phyloP scores from a whole-genome alignment of 495 filamentous ascomycete genomes.

The Penicillium cosmopolitanum region DNA sequence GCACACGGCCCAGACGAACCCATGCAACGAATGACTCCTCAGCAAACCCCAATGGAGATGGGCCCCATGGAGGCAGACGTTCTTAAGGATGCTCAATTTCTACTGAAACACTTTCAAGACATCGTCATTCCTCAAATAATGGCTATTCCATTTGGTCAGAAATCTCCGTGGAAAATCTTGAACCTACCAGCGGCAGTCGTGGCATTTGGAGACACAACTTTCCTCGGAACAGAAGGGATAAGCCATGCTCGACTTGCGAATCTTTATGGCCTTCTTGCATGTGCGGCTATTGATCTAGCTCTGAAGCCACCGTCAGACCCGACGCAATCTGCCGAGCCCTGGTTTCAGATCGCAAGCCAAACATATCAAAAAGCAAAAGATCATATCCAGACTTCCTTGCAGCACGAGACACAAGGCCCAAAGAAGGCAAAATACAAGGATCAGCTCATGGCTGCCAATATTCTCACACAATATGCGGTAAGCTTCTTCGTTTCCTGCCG shows the following conservation, averaged over 20 bases:
- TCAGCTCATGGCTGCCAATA: constrained; percentile 42
- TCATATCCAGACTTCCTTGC: constrained; percentile 37
- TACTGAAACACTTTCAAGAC: constrained; percentile 40
- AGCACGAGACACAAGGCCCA: constrained; percentile 30
- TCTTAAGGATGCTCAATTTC: constrained; percentile 29
- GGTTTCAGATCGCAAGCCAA: constrained; percentile 29
- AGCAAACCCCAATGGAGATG: constrained; percentile 17
- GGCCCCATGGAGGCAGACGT: constrained; percentile 16
- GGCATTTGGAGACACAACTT: constrained; percentile 36
- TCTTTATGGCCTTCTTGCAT: constrained; percentile 36
- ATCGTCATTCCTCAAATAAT: constrained; percentile 37
- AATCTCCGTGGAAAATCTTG: constrained; percentile 39
- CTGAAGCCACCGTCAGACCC: constrained; percentile 17
- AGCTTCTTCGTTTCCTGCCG: background rate
- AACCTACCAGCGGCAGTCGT: constrained; percentile 38
- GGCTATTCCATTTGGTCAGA: constrained; percentile 36
- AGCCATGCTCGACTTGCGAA: constrained; percentile 40
- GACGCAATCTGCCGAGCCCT: constrained; percentile 26
- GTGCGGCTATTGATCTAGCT: constrained; percentile 33
- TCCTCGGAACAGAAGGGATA: constrained; percentile 31
- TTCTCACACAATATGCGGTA: constrained; percentile 38
- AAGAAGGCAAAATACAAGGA: constrained; percentile 47
- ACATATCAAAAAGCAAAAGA: constrained; percentile 36
- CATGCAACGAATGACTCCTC: constrained; percentile 9
- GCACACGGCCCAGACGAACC: constrained; percentile 10